A percentile compares a stretch with the other conserved stretches of the same genome.
Evolutionary conservation across 192 early-diverging fungal species (phyloP).

Genomic region (Gryganskiella cystojenkinii): DNA sequence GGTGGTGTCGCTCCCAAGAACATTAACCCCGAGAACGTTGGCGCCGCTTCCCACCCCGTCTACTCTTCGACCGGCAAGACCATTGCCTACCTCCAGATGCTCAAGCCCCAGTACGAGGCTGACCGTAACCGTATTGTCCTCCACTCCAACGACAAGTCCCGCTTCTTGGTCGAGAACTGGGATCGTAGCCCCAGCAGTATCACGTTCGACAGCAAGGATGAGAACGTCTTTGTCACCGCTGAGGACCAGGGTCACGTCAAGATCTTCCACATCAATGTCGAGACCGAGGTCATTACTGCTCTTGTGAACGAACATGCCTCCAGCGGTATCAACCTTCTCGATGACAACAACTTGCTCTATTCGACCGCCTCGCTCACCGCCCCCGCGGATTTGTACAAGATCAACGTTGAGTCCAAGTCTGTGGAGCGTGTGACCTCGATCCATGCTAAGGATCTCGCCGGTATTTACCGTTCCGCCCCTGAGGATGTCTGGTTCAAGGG

Average conservation of each 20-base stretch:
- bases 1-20: conserved; percentile 57
- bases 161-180: conserved; percentile 66
- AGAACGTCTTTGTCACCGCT: conserved; percentile 67
- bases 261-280: conserved; percentile 70
- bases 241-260: conserved; percentile 75
- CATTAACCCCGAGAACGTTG: conserved; percentile 59
- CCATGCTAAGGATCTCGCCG: conserved; percentile 54
- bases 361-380: conserved; percentile 57
- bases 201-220: conserved; percentile 68
- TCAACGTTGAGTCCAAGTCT: conserved; percentile 38
- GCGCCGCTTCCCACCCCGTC: conserved; percentile 70
- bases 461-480: conserved; percentile 59
- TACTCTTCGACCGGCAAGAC: conserved; percentile 72
- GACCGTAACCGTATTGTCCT: conserved; percentile 80
- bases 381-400: conserved; percentile 51
- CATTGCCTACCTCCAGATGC: conserved; percentile 83
- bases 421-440: conserved; percentile 56
- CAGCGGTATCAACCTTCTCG: conserved; percentile 53
- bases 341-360: conserved; percentile 58
- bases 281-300: conserved; percentile 54
- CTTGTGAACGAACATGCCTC: conserved; percentile 62
- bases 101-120: conserved; percentile 74
- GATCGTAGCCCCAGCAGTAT: conserved; percentile 69
- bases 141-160: conserved; percentile 54
- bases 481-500: conserved; percentile 80